Base-by-base conservation (phyloP, 2,329 filamentous ascomycete species). In the Beauveria asiatica region DNA sequence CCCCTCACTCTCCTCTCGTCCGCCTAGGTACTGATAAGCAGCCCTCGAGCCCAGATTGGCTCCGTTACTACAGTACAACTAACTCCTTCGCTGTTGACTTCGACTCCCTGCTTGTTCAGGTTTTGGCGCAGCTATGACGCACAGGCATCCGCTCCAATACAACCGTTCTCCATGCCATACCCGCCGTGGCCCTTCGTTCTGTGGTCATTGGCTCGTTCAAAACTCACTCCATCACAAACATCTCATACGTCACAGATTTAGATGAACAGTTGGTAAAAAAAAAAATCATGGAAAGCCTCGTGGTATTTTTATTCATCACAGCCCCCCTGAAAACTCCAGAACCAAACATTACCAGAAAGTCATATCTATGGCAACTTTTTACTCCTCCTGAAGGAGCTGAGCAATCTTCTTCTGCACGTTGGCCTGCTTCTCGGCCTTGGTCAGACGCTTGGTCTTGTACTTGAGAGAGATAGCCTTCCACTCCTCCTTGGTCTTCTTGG, bases 401-500 rank as follows among this genome's bases (percentile, higher is more conserved):
- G 88, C 86, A 81, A 99, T 99, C 85, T 89, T 95, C 76, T 87
- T 85, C 86, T 95, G 85, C 78, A 99, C 85, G 69, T 87, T 84
- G 78, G 86, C 82, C 75, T 88, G 80, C 82, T 87, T 91, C 89
- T 97, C 81, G 60, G 83, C 92, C 83, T 87, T 88, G 77, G 84
- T 87, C 69, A 92, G 83, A 86, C 96, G 96, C 71, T 72, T 70
- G 70, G 79, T 78, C 77, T 80, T 85, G 89, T 85, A 91, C 86
- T 97, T 96, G 83, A 91, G 85, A 76, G 89, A 92, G 85, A 96
- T 92, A 68, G 83, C 83, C 88, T 96, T 96, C 89, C 90, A 95
- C 82, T 97, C 85, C 66, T 93, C 93, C 88, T 97, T 97, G 83
- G 79, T 83, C 90, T 97, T 97, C 88, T 96, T 92, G 80, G 89